These are phyloP conservation scores for Oryza punctata DNA, from an alignment of 176 grass and related monocot species.

Conservation along the genomic window DNA sequence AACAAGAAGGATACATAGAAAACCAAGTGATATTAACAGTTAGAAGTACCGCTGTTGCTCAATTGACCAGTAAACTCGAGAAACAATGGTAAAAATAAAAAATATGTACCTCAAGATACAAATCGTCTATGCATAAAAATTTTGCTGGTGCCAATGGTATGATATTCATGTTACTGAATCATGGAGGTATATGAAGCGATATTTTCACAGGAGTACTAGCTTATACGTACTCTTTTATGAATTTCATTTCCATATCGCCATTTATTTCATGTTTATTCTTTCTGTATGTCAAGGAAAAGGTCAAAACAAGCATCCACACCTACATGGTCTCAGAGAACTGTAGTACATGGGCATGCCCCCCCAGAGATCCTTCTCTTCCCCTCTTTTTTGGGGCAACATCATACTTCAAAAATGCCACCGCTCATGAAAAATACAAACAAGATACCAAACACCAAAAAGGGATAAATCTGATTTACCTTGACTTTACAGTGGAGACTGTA, in stretches of 20 bases:
- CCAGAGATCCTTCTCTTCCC: background rate
- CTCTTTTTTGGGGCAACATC: background rate
- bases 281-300: background rate
- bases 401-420: background rate
- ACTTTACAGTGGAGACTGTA: background rate
- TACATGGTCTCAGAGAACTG: background rate
- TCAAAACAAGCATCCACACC: background rate
- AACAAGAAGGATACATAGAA: background rate
- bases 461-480: background rate
- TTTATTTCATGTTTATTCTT: background rate
- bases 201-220: background rate
- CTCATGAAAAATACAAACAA: background rate
- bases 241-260: background rate
- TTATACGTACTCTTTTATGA: background rate
- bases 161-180: background rate
- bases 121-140: background rate
- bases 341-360: background rate
- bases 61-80: too few species aligned
- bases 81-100: background rate
- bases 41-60: too few species aligned
- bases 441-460: conserved; percentile 10
- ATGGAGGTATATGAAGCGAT: background rate
- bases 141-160: too few species aligned
- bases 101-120: background rate
- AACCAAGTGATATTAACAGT: background rate